These are phyloP conservation scores for Chloris gayana DNA, from an alignment of 176 grass and related monocot species.

Conservation along the genomic window DNA sequence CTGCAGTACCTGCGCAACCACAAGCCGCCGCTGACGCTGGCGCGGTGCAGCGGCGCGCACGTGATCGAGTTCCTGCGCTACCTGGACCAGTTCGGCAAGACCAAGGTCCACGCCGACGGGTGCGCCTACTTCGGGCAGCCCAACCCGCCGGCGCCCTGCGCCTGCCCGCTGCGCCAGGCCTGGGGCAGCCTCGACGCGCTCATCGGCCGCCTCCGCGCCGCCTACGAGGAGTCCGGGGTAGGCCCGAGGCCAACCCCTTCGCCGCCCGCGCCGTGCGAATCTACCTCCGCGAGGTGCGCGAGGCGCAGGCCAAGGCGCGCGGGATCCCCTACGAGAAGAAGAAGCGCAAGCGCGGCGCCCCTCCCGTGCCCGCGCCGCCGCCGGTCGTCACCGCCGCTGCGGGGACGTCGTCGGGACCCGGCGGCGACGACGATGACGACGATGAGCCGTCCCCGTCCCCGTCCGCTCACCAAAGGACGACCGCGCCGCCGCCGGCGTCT, in stretches of 20 bases:
- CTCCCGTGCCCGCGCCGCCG: slow-evolving; percentile 33
- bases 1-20: slow-evolving; percentile 89
- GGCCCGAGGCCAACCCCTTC: background rate
- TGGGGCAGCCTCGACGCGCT: slow-evolving; percentile 25
- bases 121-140: background rate
- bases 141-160: background rate
- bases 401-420: slow-evolving; percentile 49
- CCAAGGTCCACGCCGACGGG: slow-evolving; percentile 62
- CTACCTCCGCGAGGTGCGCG: background rate
- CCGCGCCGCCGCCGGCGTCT: background rate
- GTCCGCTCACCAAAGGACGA: background rate
- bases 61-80: slow-evolving; percentile 93
- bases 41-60: background rate
- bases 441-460: slow-evolving; percentile 31
- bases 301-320: background rate
- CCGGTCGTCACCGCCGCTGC: slow-evolving; percentile 23
- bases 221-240: background rate
- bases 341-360: slow-evolving; percentile 62
- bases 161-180: slow-evolving; percentile 4
- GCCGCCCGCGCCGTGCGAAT: background rate
- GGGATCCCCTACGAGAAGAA: slow-evolving; percentile 70
- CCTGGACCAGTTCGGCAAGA: slow-evolving; percentile 98
- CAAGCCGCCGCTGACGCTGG: slow-evolving; percentile 38
- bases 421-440: slow-evolving; percentile 33
- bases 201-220: slow-evolving; percentile 19